A percentile compares a stretch with the other conserved stretches of the same genome.
phyloP scores from a whole-genome alignment of 805 yeast species.

The Candida ipomoeae region DNA sequence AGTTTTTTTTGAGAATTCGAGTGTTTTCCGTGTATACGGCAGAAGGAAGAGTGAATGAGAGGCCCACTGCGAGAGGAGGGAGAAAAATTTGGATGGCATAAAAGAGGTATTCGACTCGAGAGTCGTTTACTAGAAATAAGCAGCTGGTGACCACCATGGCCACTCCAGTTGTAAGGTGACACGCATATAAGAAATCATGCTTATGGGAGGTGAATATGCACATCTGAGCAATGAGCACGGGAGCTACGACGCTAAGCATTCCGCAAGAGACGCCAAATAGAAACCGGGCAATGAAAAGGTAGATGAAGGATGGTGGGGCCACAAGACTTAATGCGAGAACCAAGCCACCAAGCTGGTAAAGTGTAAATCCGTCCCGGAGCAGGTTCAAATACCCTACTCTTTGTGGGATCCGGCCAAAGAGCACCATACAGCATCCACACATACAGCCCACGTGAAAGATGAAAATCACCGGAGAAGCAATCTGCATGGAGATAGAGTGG shows the following conservation, averaged over 20 bases:
- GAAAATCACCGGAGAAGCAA: slow-evolving; percentile 5
- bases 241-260: slow-evolving; percentile 11
- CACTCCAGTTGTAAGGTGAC: slow-evolving; percentile 1
- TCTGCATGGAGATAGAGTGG: slow-evolving; percentile 3
- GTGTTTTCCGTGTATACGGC: not conserved
- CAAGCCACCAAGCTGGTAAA: slow-evolving; percentile 4
- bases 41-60: not conserved
- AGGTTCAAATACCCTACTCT: slow-evolving; percentile 5
- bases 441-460: slow-evolving; percentile 10
- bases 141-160: not conserved
- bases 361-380: slow-evolving; percentile 3
- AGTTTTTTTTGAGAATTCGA: not conserved
- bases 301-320: slow-evolving; percentile 1
- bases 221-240: slow-evolving; percentile 9
- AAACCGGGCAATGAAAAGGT: slow-evolving; percentile 3
- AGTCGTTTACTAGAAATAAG: not conserved
- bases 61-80: not conserved
- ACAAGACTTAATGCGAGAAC: slow-evolving; percentile 1
- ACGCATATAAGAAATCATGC: slow-evolving; percentile 4
- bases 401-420: not conserved
- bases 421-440: slow-evolving; percentile 6
- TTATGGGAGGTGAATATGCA: slow-evolving; percentile 6
- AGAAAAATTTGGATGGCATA: not conserved
- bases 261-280: slow-evolving; percentile 9
- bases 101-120: not conserved